Conservation (phyloP, 2,329 filamentous ascomycete species). For the Penicillium decumbens region DNA sequence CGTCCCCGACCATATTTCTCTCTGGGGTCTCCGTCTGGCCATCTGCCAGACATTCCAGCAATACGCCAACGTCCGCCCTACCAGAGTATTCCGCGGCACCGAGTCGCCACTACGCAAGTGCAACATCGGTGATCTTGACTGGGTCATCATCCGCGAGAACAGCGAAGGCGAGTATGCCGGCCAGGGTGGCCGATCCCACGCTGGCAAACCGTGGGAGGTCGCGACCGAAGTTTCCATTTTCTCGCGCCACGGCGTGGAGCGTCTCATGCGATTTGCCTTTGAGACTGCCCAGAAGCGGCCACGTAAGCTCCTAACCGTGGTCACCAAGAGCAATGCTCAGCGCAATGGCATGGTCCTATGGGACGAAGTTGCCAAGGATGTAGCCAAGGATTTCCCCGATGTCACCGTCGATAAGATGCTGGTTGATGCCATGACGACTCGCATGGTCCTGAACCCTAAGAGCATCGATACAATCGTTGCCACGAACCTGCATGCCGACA, state of each 20-base stretch:
- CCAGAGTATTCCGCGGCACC: slow-evolving; percentile 58
- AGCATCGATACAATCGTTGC: slow-evolving; percentile 61
- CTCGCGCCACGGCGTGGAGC: slow-evolving; percentile 55
- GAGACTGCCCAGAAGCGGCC: slow-evolving; percentile 55
- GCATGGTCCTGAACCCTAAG: slow-evolving; percentile 59
- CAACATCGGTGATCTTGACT: slow-evolving; percentile 58
- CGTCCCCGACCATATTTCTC: slow-evolving; percentile 62
- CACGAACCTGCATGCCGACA: slow-evolving; percentile 61
- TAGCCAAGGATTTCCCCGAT: slow-evolving; percentile 56
- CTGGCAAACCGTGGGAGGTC: slow-evolving; percentile 55
- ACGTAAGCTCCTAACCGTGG: slow-evolving; percentile 57
- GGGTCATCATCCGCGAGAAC: slow-evolving; percentile 64
- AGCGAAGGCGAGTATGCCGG: slow-evolving; percentile 64
- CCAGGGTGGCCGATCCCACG: slow-evolving; percentile 59
- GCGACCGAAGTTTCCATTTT: slow-evolving; percentile 62
- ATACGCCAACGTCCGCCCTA: slow-evolving; percentile 65
- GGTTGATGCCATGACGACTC: slow-evolving; percentile 62
- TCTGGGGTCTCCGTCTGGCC: slow-evolving; percentile 63
- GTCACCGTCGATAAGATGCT: slow-evolving; percentile 62
- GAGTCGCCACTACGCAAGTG: slow-evolving; percentile 53
- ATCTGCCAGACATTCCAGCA: slow-evolving; percentile 65
- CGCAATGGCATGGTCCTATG: slow-evolving; percentile 65
- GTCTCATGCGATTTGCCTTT: slow-evolving; percentile 61
- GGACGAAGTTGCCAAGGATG: slow-evolving; percentile 57
- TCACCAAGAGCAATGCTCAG: slow-evolving; percentile 64